These are phyloP conservation scores for Leptodermis oblonga DNA, from an alignment of 257 asterid genomes.

Conservation along the genomic window DNA sequence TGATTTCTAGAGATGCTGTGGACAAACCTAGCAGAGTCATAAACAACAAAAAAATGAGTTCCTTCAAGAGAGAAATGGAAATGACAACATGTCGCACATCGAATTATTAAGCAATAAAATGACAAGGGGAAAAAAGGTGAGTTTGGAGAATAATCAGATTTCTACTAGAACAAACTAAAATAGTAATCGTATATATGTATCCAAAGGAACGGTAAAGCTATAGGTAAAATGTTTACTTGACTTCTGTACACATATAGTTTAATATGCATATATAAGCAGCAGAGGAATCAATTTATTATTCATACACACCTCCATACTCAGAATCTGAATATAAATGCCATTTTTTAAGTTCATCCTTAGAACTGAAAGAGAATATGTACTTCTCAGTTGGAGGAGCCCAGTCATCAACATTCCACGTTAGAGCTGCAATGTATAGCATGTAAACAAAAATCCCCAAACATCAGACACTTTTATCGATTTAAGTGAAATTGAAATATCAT, in stretches of 20 bases:
- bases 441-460: background rate
- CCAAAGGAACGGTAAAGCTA: background rate
- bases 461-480: background rate
- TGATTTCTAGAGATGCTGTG: slow-evolving; percentile 79
- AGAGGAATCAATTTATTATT: background rate
- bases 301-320: slow-evolving; percentile 76
- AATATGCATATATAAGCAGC: background rate
- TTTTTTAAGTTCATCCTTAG: slow-evolving; percentile 76
- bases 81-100: background rate
- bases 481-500: background rate
- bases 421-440: slow-evolving; percentile 49
- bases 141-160: background rate
- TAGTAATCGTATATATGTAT: background rate
- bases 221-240: background rate
- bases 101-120: background rate
- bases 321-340: slow-evolving; percentile 98
- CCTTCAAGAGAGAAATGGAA: background rate
- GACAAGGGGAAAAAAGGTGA: background rate
- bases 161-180: background rate
- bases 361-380: slow-evolving; percentile 53
- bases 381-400: slow-evolving; percentile 85
- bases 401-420: slow-evolving; percentile 79
- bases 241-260: background rate
- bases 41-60: slow-evolving; percentile 12
- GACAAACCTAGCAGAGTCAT: slow-evolving; percentile 65